Evolutionary conservation across 192 early-diverging fungal genomes (phyloP).

Genomic region (Coemansia sp.): DNA sequence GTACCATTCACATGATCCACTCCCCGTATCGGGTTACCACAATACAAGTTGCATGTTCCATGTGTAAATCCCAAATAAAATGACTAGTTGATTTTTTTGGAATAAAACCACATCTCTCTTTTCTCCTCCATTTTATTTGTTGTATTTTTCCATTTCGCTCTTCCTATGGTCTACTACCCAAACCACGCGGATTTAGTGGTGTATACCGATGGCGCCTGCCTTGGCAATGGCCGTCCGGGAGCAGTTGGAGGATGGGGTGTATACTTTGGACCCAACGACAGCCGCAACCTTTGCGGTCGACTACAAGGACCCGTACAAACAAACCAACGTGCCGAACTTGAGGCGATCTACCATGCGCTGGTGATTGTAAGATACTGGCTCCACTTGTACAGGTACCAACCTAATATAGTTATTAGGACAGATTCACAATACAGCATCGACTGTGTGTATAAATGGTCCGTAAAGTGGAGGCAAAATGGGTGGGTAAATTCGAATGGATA

Average conservation of each 20-base stretch:
- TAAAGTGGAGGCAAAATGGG: constrained; percentile 15
- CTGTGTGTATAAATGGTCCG: constrained; percentile 11
- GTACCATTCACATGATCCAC: neutral
- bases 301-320: constrained; percentile 17
- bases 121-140: neutral
- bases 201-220: constrained; percentile 60
- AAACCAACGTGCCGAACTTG: constrained; percentile 27
- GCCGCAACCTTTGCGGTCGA: constrained; percentile 49
- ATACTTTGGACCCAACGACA: constrained; percentile 55
- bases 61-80: neutral
- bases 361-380: neutral
- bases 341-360: constrained; percentile 22
- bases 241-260: constrained; percentile 60
- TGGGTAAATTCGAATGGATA: constrained; percentile 1
- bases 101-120: neutral
- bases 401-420: constrained; percentile 6
- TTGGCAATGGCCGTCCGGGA: constrained; percentile 44
- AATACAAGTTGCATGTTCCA: neutral
- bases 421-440: constrained; percentile 16
- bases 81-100: too few species aligned
- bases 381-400: neutral
- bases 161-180: neutral
- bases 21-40: neutral
- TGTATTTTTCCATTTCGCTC: neutral
- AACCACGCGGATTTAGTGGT: constrained; percentile 3